Conservation (phyloP, 2,329 filamentous ascomycete genomes). For the Elsinoe ampelina region DNA sequence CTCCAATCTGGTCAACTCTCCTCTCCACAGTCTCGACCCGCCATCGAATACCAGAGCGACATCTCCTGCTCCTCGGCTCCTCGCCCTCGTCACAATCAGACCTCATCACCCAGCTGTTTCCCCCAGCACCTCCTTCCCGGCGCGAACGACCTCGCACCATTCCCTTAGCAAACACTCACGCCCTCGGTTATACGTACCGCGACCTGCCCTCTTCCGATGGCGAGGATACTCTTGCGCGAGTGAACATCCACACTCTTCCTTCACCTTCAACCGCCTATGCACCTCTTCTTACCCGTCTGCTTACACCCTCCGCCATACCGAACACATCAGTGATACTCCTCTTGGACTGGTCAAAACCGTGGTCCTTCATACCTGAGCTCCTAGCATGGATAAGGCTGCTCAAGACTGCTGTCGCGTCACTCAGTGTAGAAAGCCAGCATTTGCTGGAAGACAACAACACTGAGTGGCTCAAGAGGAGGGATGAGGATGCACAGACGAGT, state of each 20-base stretch:
- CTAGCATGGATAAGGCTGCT: conserved; percentile 83
- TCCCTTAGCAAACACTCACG: conserved; percentile 85
- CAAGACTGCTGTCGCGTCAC: conserved; percentile 62
- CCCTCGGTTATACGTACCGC: conserved; percentile 88
- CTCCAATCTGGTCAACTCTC: conserved; percentile 77
- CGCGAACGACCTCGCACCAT: conserved; percentile 23
- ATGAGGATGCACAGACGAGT: conserved; percentile 40
- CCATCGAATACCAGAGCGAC: conserved; percentile 85
- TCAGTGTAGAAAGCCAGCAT: conserved; percentile 67
- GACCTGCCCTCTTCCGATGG: conserved; percentile 90
- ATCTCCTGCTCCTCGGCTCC: conserved; percentile 74
- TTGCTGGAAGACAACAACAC: conserved; percentile 81
- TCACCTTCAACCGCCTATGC: conserved; percentile 75
- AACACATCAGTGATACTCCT: conserved; percentile 70
- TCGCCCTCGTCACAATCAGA: conserved; percentile 75
- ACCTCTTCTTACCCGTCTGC: conserved; percentile 70
- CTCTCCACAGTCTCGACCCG: conserved; percentile 82
- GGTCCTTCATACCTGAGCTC: conserved; percentile 82
- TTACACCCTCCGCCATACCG: conserved; percentile 73
- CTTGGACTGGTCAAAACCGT: conserved; percentile 92
- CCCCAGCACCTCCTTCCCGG: conserved; percentile 16
- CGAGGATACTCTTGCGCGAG: conserved; percentile 83
- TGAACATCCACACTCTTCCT: conserved; percentile 83
- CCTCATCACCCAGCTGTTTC: conserved; percentile 53
- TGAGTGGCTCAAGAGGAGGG: conserved; percentile 63